Percentiles rank a stretch among this genome's conserved stretches.
phyloP scores from a whole-genome alignment of 306 rosid species.

The Glycine soja region DNA sequence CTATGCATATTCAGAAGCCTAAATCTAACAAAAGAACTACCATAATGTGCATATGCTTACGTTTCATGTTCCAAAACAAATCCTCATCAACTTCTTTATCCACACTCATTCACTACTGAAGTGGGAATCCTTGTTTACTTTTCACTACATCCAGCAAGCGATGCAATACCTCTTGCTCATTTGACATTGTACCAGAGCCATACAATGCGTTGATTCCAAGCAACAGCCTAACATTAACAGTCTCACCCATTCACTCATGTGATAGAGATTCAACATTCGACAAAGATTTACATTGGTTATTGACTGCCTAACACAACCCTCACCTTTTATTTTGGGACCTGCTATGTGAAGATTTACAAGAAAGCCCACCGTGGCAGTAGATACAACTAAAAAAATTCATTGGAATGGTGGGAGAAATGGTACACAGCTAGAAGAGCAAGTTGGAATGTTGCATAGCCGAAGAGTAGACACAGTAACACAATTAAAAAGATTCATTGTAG shows the following conservation, averaged over 20 bases:
- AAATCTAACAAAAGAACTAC: not conserved
- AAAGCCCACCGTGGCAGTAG: not conserved
- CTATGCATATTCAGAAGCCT: constrained; percentile 15
- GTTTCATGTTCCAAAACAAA: not conserved
- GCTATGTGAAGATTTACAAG: not conserved
- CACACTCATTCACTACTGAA: not conserved
- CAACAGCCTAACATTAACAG: not conserved
- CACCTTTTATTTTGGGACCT: too few relatives aligned
- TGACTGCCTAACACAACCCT: too few relatives aligned
- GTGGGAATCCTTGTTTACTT: not conserved
- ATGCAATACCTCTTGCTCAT: not conserved
- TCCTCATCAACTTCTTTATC: not conserved
- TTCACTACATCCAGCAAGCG: not conserved
- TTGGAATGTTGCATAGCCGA: not conserved
- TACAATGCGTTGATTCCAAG: not conserved
- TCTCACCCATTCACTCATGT: not conserved
- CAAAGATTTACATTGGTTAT: not conserved
- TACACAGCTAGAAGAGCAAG: not conserved
- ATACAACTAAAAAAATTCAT: too few relatives aligned
- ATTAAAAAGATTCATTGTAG: not conserved
- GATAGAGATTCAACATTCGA: not conserved
- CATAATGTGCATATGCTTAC: not conserved
- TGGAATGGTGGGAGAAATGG: not conserved
- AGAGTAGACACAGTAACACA: not conserved
- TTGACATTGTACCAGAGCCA: not conserved